Evolutionary conservation across 1,284 basidiomycete genomes (phyloP).

Genomic region (Mycosarcoma mackinlayi): DNA sequence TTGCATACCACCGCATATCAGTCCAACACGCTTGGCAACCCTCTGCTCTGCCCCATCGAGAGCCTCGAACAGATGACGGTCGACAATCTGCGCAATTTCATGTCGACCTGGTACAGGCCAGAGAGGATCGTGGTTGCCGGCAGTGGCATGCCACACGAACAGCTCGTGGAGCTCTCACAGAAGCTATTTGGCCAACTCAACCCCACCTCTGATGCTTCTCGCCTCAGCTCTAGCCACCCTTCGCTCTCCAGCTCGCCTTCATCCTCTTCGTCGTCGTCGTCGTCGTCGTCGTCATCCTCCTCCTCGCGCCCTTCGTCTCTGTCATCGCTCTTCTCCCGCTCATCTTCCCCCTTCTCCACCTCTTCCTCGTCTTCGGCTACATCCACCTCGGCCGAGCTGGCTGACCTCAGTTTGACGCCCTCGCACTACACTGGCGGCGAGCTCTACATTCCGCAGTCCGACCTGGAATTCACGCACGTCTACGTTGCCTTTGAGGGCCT

Average conservation of each 20-base stretch:
- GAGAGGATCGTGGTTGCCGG: slow-evolving; percentile 95
- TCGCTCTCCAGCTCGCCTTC: slow-evolving; percentile 30
- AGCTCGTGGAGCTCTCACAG: slow-evolving; percentile 84
- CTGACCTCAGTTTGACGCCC: slow-evolving; percentile 66
- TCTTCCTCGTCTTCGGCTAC: slow-evolving; percentile 53
- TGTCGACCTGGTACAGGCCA: slow-evolving; percentile 87
- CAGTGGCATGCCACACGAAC: slow-evolving; percentile 88
- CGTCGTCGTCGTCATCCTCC: slow-evolving; percentile 44
- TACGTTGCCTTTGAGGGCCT: slow-evolving; percentile 93
- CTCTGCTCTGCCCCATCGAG: slow-evolving; percentile 87
- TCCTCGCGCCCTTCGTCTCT: slow-evolving; percentile 71
- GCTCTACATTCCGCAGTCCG: slow-evolving; percentile 74
- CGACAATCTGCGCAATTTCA: slow-evolving; percentile 76
- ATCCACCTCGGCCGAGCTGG: slow-evolving; percentile 34
- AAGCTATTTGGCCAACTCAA: slow-evolving; percentile 80
- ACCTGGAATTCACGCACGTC: slow-evolving; percentile 88
- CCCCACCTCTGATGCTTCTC: slow-evolving; percentile 13
- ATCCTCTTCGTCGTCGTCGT: slow-evolving; percentile 36
- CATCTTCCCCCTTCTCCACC: slow-evolving; percentile 56
- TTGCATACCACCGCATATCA: slow-evolving; percentile 87
- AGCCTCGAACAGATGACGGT: slow-evolving; percentile 79
- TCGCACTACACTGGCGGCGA: slow-evolving; percentile 87
- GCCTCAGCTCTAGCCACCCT: slow-evolving; percentile 16
- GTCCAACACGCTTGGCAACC: slow-evolving; percentile 84
- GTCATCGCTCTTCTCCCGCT: slow-evolving; percentile 72